Conservation (phyloP, 441 rosid species). For the Heliophila coronopifolia region DNA sequence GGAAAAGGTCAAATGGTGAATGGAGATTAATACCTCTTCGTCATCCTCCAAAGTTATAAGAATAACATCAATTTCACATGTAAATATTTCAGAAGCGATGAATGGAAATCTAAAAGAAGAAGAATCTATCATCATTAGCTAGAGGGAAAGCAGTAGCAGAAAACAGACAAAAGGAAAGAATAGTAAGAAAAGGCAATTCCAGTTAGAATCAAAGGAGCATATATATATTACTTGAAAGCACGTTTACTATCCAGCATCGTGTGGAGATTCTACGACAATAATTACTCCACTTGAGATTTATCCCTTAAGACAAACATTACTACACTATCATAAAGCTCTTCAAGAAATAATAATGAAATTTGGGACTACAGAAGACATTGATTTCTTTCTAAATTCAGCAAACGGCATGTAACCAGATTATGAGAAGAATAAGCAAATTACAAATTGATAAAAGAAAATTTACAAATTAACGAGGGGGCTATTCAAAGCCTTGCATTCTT, state of each 20-base stretch:
- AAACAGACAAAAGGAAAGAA: constrained; percentile 2
- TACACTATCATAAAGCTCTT: constrained; percentile 1
- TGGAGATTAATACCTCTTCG: constrained; percentile 52
- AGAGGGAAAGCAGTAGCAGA: constrained; percentile 1
- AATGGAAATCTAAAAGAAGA: constrained; percentile 70
- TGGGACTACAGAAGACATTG: constrained; percentile 1
- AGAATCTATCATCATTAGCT: constrained; percentile 15
- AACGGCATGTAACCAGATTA: not conserved
- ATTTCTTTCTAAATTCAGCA: not conserved
- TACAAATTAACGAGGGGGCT: constrained; percentile 93
- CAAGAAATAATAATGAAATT: not conserved
- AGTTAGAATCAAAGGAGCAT: constrained; percentile 6
- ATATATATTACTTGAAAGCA: constrained; percentile 89
- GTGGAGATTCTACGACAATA: constrained; percentile 74
- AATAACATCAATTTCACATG: constrained; percentile 95
- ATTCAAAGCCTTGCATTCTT: constrained; percentile 95
- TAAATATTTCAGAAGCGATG: constrained; percentile 90
- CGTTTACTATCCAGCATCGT: constrained; percentile 83
- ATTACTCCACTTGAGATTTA: constrained; percentile 81
- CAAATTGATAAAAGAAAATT: constrained; percentile 3
- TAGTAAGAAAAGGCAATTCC: not conserved
- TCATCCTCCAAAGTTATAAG: constrained; percentile 90
- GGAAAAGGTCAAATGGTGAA: not conserved
- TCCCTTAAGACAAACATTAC: constrained; percentile 48
- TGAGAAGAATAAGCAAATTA: not conserved